These are phyloP conservation scores for Zygosaccharomyces bisporus DNA, from an alignment of 805 yeast species.

Conservation along the genomic window DNA sequence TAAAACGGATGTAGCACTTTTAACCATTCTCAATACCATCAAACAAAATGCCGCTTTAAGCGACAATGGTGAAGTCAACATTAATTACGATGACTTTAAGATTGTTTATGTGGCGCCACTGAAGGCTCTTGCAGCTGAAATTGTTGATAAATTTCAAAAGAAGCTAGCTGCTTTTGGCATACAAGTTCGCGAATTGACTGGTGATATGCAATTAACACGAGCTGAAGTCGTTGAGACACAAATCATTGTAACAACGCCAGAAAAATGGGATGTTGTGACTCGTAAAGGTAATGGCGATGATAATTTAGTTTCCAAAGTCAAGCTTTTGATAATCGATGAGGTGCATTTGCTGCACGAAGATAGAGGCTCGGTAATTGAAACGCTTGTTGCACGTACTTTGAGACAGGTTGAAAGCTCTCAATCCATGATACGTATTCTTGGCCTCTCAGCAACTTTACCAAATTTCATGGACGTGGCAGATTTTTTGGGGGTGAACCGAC, in stretches of 20 bases:
- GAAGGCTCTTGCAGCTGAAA: conserved; percentile 94
- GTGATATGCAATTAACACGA: conserved; percentile 89
- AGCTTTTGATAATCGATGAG: conserved; percentile 86
- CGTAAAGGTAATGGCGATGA: conserved; percentile 87
- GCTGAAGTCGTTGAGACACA: conserved; percentile 80
- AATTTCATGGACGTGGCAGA: conserved; percentile 92
- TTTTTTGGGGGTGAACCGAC: conserved; percentile 84
- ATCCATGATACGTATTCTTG: conserved; percentile 88
- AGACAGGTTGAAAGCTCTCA: conserved; percentile 94
- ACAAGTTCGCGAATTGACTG: conserved; percentile 82
- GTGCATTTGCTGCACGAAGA: conserved; percentile 96
- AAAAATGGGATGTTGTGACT: conserved; percentile 97
- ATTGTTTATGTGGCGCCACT: conserved; percentile 90
- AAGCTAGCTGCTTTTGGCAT: conserved; percentile 83
- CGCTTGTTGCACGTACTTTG: conserved; percentile 88
- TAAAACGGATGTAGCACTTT: conserved; percentile 88
- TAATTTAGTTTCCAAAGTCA: conserved; percentile 79
- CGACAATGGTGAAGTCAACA: conserved; percentile 50
- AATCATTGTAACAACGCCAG: conserved; percentile 90
- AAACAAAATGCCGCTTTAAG: conserved; percentile 61
- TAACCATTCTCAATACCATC: conserved; percentile 75
- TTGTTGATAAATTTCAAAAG: conserved; percentile 80
- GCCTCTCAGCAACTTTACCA: conserved; percentile 90
- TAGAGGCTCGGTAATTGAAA: conserved; percentile 95
- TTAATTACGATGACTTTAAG: conserved; percentile 81